A percentile compares a stretch with the other conserved stretches of the same genome.
These are phyloP conservation scores for Cordyceps cateniannulata DNA, from an alignment of 2,329 filamentous ascomycete species.

Conservation along the genomic window DNA sequence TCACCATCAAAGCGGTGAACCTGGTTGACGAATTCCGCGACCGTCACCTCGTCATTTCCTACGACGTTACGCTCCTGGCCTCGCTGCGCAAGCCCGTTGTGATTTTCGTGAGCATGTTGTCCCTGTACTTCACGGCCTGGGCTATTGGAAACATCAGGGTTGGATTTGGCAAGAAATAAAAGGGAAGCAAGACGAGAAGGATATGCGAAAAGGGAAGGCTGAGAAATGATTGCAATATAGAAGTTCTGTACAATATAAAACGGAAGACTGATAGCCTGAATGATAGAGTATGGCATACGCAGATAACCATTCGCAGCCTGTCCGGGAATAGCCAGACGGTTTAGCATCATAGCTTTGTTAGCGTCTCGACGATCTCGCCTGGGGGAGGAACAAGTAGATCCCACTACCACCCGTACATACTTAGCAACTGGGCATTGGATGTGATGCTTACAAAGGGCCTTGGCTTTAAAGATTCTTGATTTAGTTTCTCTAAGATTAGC, in stretches of 20 bases:
- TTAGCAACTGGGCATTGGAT: not conserved
- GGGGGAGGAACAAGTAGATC: not conserved
- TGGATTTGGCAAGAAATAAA: conserved; percentile 56
- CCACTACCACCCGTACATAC: too few species aligned
- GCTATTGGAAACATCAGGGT: conserved; percentile 71
- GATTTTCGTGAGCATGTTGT: conserved; percentile 65
- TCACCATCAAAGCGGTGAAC: conserved; percentile 76
- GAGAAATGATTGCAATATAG: conserved; percentile 10
- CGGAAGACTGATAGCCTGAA: not conserved
- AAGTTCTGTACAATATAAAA: conserved; percentile 7
- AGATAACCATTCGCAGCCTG: not conserved
- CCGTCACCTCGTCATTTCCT: conserved; percentile 76
- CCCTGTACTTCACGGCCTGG: conserved; percentile 71
- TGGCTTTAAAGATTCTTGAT: not conserved
- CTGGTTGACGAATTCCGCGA: conserved; percentile 86
- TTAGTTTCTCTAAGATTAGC: not conserved
- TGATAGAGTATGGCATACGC: not conserved
- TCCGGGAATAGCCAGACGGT: not conserved
- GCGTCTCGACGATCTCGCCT: not conserved
- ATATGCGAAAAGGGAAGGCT: not conserved
- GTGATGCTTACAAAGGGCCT: not conserved
- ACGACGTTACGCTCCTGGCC: conserved; percentile 72
- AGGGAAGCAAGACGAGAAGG: not conserved
- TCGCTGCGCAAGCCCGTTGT: conserved; percentile 81
- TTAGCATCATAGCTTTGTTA: not conserved